phyloP scores from a whole-genome alignment of 192 early-diverging fungal species.

The Coemansia biformis region DNA sequence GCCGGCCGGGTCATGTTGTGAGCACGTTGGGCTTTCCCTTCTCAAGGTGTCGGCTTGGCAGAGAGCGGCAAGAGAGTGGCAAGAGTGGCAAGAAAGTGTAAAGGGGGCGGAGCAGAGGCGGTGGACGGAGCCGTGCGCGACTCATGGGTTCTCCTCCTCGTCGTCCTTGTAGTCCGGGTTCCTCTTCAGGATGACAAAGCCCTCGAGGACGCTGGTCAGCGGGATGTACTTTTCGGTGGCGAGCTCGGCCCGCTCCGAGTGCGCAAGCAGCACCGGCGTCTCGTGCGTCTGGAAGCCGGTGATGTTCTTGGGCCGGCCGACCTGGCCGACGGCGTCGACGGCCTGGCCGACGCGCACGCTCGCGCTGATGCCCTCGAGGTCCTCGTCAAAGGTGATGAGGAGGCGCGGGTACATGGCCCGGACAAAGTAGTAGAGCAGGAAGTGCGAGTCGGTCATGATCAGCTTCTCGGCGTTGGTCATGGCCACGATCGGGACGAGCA shows the following conservation, averaged over 20 bases:
- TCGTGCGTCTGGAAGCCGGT: conserved; percentile 99
- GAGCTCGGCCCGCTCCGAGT: conserved; percentile 96
- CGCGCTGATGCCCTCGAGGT: conserved; percentile 72
- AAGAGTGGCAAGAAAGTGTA: background rate
- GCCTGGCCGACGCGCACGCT: conserved; percentile 97
- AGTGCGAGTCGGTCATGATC: conserved; percentile 86
- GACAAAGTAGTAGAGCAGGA: conserved; percentile 87
- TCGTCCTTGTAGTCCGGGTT: conserved; percentile 84
- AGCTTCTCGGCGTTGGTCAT: conserved; percentile 88
- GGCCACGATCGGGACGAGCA: conserved; percentile 83
- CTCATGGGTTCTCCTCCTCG: conserved; percentile 19
- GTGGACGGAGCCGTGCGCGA: no score
- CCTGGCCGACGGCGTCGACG: conserved; percentile 99
- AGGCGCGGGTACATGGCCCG: conserved; percentile 97
- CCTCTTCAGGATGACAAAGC: conserved; percentile 93
- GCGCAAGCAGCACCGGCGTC: conserved; percentile 93
- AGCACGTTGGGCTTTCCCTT: no score
- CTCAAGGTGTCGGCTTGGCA: no score
- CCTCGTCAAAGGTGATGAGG: conserved; percentile 93
- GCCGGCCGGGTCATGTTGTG: no score
- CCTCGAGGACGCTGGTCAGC: conserved; percentile 82
- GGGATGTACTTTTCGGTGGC: conserved; percentile 94
- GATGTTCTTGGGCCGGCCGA: conserved; percentile 96
- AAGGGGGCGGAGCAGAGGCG: no score
- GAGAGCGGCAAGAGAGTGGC: no score